These are phyloP conservation scores for Plenodomus lindquistii DNA, from an alignment of 2,329 filamentous ascomycete genomes.

Conservation along the genomic window DNA sequence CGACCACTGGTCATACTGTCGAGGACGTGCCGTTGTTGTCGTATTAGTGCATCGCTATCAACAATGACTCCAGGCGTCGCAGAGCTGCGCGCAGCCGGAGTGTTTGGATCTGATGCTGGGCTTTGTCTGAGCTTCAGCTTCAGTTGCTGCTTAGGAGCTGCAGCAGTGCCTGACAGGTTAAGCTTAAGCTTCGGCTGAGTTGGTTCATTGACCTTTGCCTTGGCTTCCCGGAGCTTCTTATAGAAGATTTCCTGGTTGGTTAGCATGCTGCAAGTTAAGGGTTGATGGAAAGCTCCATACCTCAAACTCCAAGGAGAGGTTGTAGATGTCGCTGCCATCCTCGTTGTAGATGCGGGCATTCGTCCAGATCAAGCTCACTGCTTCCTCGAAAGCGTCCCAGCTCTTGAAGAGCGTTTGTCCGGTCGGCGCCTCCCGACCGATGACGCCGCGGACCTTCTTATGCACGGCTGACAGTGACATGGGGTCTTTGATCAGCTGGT, in stretches of 20 bases:
- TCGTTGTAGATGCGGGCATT: constrained; percentile 92
- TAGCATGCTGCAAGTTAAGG: constrained; percentile 5
- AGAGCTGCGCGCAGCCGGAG: constrained; percentile 47
- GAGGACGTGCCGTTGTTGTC: constrained; percentile 57
- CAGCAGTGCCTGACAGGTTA: constrained; percentile 59
- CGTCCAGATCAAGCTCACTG: constrained; percentile 78
- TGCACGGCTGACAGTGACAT: constrained; percentile 77
- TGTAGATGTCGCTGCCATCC: constrained; percentile 83
- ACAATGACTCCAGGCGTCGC: constrained; percentile 55
- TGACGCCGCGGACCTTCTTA: constrained; percentile 74
- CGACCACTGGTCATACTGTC: constrained; percentile 52
- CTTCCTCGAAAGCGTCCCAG: constrained; percentile 81
- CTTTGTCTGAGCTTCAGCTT: constrained; percentile 63
- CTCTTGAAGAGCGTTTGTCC: constrained; percentile 72
- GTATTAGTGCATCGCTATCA: constrained; percentile 58
- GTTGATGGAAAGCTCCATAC: constrained; percentile 50
- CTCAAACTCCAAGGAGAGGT: constrained; percentile 77
- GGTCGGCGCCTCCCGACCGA: constrained; percentile 66
- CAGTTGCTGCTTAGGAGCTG: constrained; percentile 53
- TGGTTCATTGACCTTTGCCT: constrained; percentile 72
- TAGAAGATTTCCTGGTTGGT: constrained; percentile 68
- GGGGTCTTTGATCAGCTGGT: constrained; percentile 78
- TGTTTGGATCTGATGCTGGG: constrained; percentile 45
- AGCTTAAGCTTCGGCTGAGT: constrained; percentile 78
- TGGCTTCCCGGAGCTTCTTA: constrained; percentile 70